These are phyloP conservation scores for Clarkia xantiana DNA, from an alignment of 345 rosid species.

Conservation along the genomic window DNA sequence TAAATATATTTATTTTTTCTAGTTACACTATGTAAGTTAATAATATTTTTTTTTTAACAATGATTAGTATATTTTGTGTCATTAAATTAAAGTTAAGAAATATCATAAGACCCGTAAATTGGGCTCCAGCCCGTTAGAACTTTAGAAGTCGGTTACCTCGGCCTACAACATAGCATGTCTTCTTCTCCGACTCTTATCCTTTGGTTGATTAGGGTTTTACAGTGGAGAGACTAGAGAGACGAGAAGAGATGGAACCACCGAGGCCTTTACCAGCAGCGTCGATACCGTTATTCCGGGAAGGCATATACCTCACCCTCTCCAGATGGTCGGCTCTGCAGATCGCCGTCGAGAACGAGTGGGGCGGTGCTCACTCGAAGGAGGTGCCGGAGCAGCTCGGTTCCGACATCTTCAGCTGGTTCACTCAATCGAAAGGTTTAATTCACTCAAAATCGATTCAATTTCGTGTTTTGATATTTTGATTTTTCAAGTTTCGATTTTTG, in stretches of 20 bases:
- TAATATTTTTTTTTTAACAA: too few relatives aligned
- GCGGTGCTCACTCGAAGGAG: slow-evolving; percentile 43
- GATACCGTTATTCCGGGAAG: slow-evolving; percentile 32
- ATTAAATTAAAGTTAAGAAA: too few relatives aligned
- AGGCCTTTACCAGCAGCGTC: slow-evolving; percentile 16
- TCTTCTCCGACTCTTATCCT: background rate
- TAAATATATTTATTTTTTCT: too few relatives aligned
- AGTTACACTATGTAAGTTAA: too few relatives aligned
- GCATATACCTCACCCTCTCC: slow-evolving; percentile 39
- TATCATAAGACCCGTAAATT: too few relatives aligned
- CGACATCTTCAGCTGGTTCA: slow-evolving; percentile 40
- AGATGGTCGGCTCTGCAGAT: slow-evolving; percentile 83
- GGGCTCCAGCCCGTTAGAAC: too few relatives aligned
- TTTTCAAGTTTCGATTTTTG: background rate
- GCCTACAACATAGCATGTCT: background rate
- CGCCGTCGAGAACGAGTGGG: slow-evolving; percentile 87
- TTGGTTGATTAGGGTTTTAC: background rate
- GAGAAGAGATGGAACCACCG: slow-evolving; percentile 10
- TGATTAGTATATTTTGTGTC: too few relatives aligned
- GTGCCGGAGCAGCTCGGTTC: slow-evolving; percentile 39
- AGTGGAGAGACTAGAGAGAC: too few relatives aligned
- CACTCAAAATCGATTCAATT: background rate
- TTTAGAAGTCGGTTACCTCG: too few relatives aligned
- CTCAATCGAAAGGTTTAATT: slow-evolving; percentile 32
- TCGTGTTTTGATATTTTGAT: background rate